Conservation (phyloP, 495 filamentous ascomycete species). For the Peziza echinospora region DNA sequence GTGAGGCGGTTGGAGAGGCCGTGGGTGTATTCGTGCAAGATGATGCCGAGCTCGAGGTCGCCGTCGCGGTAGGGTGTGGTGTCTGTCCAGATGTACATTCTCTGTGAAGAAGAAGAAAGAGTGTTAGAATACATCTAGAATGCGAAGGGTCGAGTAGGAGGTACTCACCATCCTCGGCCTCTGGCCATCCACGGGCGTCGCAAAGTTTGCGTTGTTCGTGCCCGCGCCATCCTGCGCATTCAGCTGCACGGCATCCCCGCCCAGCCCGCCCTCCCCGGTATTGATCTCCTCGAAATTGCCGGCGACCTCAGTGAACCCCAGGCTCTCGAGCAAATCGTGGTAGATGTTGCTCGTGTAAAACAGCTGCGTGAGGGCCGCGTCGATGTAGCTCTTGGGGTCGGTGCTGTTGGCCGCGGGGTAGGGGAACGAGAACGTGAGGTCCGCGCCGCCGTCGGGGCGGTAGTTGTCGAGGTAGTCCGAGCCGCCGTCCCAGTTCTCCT, state of each 20-base stretch:
- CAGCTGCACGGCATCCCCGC: slow-evolving; percentile 30
- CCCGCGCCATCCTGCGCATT: slow-evolving; percentile 32
- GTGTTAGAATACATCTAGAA: too few species aligned
- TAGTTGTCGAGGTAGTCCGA: slow-evolving; percentile 23
- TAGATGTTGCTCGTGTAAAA: slow-evolving; percentile 34
- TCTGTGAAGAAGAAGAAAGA: too few species aligned
- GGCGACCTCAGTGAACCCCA: slow-evolving; percentile 32
- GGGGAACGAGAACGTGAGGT: slow-evolving; percentile 23
- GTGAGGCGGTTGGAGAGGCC: slow-evolving; percentile 31
- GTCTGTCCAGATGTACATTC: slow-evolving; percentile 28
- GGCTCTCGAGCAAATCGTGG: slow-evolving; percentile 31
- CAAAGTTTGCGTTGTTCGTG: slow-evolving; percentile 31
- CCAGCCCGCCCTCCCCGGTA: slow-evolving; percentile 25
- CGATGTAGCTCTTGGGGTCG: slow-evolving; percentile 21
- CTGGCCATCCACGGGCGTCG: slow-evolving; percentile 29
- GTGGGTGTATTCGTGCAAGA: slow-evolving; percentile 22
- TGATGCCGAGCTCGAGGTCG: slow-evolving; percentile 25
- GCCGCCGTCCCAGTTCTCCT: slow-evolving; percentile 25
- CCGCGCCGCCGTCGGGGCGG: slow-evolving; percentile 20
- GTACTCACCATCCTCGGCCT: slow-evolving; percentile 29
- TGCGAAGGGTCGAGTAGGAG: too few species aligned
- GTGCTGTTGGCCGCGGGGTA: slow-evolving; percentile 20
- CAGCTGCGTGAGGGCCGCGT: slow-evolving; percentile 28
- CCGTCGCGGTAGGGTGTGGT: slow-evolving; percentile 23
- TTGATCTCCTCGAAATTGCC: slow-evolving; percentile 36